phyloP scores from a whole-genome alignment of 306 rosid genomes.

The Abrus precatorius region DNA sequence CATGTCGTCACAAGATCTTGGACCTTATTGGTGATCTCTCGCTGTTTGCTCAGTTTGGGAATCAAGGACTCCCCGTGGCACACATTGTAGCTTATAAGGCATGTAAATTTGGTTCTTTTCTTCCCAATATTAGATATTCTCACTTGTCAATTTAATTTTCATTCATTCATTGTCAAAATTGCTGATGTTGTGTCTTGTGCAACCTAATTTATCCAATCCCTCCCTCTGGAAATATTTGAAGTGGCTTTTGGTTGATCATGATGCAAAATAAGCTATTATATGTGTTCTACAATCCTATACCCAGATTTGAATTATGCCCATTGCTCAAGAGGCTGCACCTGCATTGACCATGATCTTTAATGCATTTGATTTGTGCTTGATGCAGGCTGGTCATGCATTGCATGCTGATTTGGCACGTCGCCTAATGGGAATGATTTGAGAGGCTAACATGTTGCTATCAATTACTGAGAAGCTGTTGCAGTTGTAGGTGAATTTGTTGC shows the following conservation, averaged over 20 bases:
- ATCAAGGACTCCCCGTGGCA: constrained; percentile 94
- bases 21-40: constrained; percentile 95
- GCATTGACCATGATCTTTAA: too few relatives aligned
- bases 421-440: constrained; percentile 51
- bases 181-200: constrained; percentile 24
- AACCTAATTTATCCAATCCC: constrained; percentile 16
- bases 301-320: not conserved
- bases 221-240: constrained; percentile 6
- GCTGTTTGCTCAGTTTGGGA: constrained; percentile 80
- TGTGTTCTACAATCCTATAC: not conserved
- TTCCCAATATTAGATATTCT: constrained; percentile 13
- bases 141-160: constrained; percentile 30
- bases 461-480: constrained; percentile 9
- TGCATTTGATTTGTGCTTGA: constrained; percentile 22
- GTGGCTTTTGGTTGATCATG: not conserved
- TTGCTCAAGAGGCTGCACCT: too few relatives aligned
- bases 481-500: constrained; percentile 11
- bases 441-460: not conserved
- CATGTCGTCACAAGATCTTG: constrained; percentile 89
- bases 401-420: constrained; percentile 73
- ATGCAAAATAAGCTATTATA: not conserved
- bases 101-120: constrained; percentile 29
- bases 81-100: constrained; percentile 85
- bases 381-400: constrained; percentile 84
- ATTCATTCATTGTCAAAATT: not conserved